These are phyloP conservation scores for Sphaerulina musiva DNA, from an alignment of 2,329 filamentous ascomycete species.

Conservation along the genomic window DNA sequence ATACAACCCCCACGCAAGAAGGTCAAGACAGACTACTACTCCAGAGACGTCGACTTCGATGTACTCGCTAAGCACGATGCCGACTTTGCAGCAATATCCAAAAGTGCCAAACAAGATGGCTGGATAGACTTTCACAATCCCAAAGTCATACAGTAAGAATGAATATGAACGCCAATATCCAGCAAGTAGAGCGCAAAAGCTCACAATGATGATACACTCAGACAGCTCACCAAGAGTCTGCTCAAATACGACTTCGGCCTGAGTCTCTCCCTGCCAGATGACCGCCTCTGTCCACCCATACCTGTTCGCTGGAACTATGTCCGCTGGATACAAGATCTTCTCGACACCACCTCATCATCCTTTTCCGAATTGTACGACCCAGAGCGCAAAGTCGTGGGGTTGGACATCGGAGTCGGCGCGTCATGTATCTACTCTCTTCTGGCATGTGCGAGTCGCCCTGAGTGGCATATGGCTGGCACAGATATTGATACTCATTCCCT, in stretches of 20 bases:
- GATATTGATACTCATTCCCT: constrained; percentile 73
- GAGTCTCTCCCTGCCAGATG: constrained; percentile 61
- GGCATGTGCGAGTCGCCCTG: constrained; percentile 59
- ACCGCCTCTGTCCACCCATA: constrained; percentile 82
- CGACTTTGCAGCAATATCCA: constrained; percentile 51
- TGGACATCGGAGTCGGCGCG: constrained; percentile 68
- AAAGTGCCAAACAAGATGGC: constrained; percentile 38
- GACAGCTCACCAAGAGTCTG: constrained; percentile 68
- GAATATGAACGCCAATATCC: constrained; percentile 46
- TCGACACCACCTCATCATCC: constrained; percentile 60
- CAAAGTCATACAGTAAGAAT: constrained; percentile 57
- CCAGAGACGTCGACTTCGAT: constrained; percentile 55
- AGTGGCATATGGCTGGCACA: constrained; percentile 52
- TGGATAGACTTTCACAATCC: constrained; percentile 78
- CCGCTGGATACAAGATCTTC: constrained; percentile 73
- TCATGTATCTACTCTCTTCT: constrained; percentile 88
- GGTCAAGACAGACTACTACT: constrained; percentile 39
- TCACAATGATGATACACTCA: background rate
- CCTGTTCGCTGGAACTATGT: constrained; percentile 70
- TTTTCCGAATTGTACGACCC: constrained; percentile 43
- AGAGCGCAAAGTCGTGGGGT: constrained; percentile 54
- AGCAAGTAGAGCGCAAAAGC: constrained; percentile 43
- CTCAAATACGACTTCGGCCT: constrained; percentile 70
- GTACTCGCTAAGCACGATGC: constrained; percentile 53
- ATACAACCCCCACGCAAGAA: constrained; percentile 1